Conservation (phyloP, 2,329 filamentous ascomycete genomes). For the Venturia carpophila region DNA sequence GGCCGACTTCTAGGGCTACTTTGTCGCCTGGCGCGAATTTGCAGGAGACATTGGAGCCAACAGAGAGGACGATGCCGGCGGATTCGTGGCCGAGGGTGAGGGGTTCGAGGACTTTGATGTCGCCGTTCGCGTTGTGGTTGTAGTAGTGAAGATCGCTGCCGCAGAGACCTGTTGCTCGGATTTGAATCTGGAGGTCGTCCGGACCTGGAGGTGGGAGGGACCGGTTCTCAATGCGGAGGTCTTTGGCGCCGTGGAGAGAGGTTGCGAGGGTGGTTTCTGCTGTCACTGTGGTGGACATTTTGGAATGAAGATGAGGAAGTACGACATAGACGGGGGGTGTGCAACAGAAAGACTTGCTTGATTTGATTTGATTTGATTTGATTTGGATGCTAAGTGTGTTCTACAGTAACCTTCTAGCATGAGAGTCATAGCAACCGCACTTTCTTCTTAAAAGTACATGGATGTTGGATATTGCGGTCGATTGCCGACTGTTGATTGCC, state of each 20-base stretch:
- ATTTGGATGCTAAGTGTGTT: neutral
- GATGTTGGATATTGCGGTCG: neutral
- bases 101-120: conserved; percentile 73
- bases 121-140: conserved; percentile 75
- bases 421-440: neutral
- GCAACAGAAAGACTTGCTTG: neutral
- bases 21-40: conserved; percentile 64
- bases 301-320: neutral
- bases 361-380: neutral
- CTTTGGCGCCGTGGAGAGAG: conserved; percentile 54
- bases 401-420: neutral
- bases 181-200: conserved; percentile 54
- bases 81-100: conserved; percentile 76
- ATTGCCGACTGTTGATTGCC: neutral
- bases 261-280: conserved; percentile 46
- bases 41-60: conserved; percentile 57
- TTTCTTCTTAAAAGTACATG: conserved; percentile 1
- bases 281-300: neutral
- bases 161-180: conserved; percentile 61
- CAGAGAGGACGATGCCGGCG: conserved; percentile 65
- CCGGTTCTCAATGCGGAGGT: conserved; percentile 44
- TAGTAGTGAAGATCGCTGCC: conserved; percentile 78
- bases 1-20: conserved; percentile 86
- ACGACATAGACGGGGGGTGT: neutral
- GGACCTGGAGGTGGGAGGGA: conserved; percentile 39